Evolutionary conservation across 1,284 basidiomycete genomes (phyloP), one percentile per base, ranked within the genome.

Genomic region (Apiotrichum sp.): DNA sequence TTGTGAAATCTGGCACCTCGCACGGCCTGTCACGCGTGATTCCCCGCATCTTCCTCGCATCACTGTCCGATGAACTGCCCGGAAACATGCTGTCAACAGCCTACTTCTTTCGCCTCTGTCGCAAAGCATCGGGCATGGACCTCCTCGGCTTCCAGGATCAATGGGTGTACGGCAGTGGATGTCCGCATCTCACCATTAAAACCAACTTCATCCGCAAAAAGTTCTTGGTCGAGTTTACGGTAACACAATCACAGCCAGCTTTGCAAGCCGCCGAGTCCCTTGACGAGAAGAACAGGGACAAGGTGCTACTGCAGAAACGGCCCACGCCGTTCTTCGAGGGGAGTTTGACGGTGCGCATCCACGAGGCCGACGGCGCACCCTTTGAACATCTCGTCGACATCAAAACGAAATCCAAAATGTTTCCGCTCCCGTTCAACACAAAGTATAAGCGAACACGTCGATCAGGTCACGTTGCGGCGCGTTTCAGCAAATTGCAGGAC

Each of bases 371-470:
- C 70, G 96, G 96, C 1, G 98, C 96, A 41, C 95, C 96, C 0
- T 98, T 98, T 70, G 96, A 99, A 74, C 96, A 99, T 71, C 90
- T 98, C 22, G 81, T 99, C 42, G 93, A 97, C 71, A 89, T 98
- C 57, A 86, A 89, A 42, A 84, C 83, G 22, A 77, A 84, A 1
- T 88, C 88, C 77, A 97, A 96, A 73, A 86, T 88, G 11, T 97
- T 91, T 71, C 92, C 96, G 68, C 92, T 98, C 0, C 93, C 96
- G 1, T 98, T 98, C 81, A 98, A 98, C 74, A 98, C 95, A n/a
- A 98, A 98, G 76, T 98, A 98, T 78, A 98, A 98, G 77, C 90
- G 95, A 61, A 89, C 97, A 14, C 83, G 93, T 50, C 82, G 95
- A 38, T 70, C 70, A 1, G 73, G 71, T 14, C 69, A 69, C 48